phyloP scores from a whole-genome alignment of 495 filamentous ascomycete species.

The Aspergillus egyptiacus region DNA sequence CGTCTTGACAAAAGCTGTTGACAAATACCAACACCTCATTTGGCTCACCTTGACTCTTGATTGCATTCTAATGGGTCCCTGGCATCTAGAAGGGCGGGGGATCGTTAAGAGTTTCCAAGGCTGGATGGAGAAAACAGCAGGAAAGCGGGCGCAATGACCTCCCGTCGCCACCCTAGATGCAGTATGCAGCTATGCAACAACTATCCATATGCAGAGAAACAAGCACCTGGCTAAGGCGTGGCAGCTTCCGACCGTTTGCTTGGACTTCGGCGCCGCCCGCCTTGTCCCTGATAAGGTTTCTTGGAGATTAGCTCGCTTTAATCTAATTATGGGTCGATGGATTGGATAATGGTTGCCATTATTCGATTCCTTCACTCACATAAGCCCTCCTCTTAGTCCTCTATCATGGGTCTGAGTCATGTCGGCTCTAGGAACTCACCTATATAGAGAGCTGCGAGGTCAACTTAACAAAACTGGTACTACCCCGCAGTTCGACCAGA shows the following conservation, averaged over 20 bases:
- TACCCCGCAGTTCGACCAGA: neutral
- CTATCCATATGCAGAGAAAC: too few relatives aligned
- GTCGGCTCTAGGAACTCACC: too few relatives aligned
- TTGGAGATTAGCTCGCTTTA: constrained; percentile 1
- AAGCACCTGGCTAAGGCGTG: neutral
- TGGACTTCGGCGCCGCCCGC: neutral
- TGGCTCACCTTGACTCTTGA: neutral
- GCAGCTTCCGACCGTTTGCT: neutral
- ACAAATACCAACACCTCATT: neutral
- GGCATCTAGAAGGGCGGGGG: too few relatives aligned
- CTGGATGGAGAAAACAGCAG: too few relatives aligned
- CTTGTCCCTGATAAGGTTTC: constrained; percentile 5
- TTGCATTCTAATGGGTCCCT: neutral
- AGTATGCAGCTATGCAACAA: too few relatives aligned
- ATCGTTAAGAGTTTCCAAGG: too few relatives aligned
- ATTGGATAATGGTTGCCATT: constrained; percentile 2
- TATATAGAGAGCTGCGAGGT: neutral
- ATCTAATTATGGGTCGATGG: neutral
- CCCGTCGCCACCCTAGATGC: too few relatives aligned
- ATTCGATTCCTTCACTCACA: constrained; percentile 7
- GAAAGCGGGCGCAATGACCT: too few relatives aligned
- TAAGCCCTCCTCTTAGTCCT: neutral
- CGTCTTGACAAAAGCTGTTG: neutral
- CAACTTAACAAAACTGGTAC: too few relatives aligned
- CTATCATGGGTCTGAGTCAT: neutral